Base-by-base conservation (phyloP, 2,329 filamentous ascomycete species). In the Fusarium cicatricum region DNA sequence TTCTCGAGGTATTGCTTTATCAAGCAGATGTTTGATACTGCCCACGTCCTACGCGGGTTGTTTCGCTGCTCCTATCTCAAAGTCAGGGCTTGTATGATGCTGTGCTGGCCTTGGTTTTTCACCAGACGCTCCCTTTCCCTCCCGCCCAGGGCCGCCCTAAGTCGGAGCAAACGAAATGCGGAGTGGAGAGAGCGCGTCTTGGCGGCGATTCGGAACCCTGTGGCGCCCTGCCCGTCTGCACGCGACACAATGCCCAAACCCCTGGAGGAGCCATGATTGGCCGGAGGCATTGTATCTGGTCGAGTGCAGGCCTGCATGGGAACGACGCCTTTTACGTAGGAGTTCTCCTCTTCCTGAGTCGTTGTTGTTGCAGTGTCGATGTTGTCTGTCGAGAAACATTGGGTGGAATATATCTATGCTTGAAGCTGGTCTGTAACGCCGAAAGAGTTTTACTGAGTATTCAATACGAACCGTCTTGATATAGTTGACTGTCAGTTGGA, bases 171-270 rank as follows among this genome's bases (percentile, higher is more conserved):
- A 47, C 21, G 12, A 36, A 53, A 45, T 54, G 42, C 46, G 23
- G 42, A 63, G 59, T 63, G 59, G 59, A 60, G 26, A 52, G 26
- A 52, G 60, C 23, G 41, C 34, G 45, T 48, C 43, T 53, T 48
- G 57, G 42, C 46, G 44, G 37, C 32, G 29, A 46, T 40, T 55
- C 44, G 59, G 50, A 46, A 52, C 42, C 54, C 46, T 32, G 50
- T 62, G 59, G 59, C 55, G 55, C 36, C 44, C 50, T 45, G 55
- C 23, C 54, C 47, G 32, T 48, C 59, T 58, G 59, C 59, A 62
- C 59, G 59, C 59, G 59, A 62, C 60, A 63, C 60, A 46, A 34
- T 31, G 38, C 52, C 51, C 39, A 15, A 40, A 17, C 28, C 43
- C 44, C 26, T 48, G 33, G 31, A 26, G 11, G 16, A 39, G 42